Base-by-base conservation (phyloP, 352 stramenopile genomes). In the Phytopythium ostracodes region DNA sequence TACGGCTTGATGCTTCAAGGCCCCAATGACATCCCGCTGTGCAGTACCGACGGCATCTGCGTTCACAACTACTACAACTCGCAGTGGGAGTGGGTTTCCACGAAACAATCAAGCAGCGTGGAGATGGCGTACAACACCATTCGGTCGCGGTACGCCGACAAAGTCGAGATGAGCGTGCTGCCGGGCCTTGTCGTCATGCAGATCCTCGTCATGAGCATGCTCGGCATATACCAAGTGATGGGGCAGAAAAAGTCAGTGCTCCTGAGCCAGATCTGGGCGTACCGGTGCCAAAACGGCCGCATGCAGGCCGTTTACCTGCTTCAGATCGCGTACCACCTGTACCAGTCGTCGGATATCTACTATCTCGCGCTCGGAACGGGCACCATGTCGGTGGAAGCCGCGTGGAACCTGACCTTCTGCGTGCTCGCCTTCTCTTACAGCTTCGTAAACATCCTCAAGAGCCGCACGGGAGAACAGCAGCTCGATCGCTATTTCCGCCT, bases 321-420 rank as follows among this genome's bases (percentile, higher is more conserved):
- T 2, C 64, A 74, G 42, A 52, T 71, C 25, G 67, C 61, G 4
- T 75, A 75, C 33, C 64, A 75, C 47, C 54, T 75, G 25, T 56
- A 58, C 9, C 64, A 66, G 52, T 69, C 64, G 56, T 75, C 68
- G 4, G 64, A 71, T 27, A 64, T 69, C 60, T 75, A 71, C 57
- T 71, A 71, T 24, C 57, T 75, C 6, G 68, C 64, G 4, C 71
- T 77, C 7, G 68, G 62, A 17, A 77, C 71, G 15, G 71, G 71
- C 24, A 77, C 67, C 22, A 70, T 75, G 67, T 77, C 71, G 0
- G 57, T 77, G 12, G 71, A 73, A 24, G 66, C 67, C 29, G 61
- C 69, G n/a, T 72, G 66, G 67, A 76, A 76, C 60, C 66, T 76
- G 33, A 76, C 69, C 0, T 76, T 73, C 60, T 76, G 69, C 18